Percentiles rank a stretch among this genome's conserved stretches.
These are phyloP conservation scores for Mycena metata DNA, from an alignment of 768 basidiomycete genomes.

Conservation along the genomic window DNA sequence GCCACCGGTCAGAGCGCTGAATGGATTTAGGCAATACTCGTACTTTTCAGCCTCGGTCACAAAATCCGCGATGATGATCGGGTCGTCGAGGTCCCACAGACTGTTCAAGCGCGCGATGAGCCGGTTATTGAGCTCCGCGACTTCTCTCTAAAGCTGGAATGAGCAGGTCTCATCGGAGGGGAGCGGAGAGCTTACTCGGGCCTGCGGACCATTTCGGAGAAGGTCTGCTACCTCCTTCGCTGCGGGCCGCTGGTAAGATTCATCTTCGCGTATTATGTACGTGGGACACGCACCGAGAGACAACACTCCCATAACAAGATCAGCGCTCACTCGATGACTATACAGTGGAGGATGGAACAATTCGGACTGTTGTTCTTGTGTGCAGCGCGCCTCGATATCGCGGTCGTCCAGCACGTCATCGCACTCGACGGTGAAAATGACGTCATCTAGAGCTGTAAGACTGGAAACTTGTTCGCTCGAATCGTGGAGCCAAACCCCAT, in stretches of 20 bases:
- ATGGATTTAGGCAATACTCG: too few species aligned
- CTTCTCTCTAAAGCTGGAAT: not conserved
- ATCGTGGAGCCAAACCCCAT: too few species aligned
- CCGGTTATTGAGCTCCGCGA: slow-evolving; percentile 2
- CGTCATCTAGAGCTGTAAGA: too few species aligned
- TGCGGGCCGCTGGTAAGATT: not conserved
- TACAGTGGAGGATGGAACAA: too few species aligned
- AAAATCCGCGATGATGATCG: not conserved
- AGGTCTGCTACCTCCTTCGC: not conserved
- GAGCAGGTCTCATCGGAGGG: not conserved
- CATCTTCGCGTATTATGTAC: not conserved
- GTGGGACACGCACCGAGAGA: not conserved
- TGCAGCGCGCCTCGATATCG: too few species aligned
- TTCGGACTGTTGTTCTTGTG: too few species aligned
- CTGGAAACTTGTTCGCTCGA: too few species aligned
- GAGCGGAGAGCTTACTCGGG: not conserved
- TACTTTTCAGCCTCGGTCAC: too few species aligned
- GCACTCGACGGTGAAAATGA: too few species aligned
- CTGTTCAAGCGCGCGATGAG: not conserved
- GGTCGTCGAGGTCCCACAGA: not conserved
- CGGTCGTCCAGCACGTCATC: too few species aligned
- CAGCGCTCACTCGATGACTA: too few species aligned
- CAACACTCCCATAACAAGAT: not conserved
- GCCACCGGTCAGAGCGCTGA: too few species aligned
- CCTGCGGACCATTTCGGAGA: slow-evolving; percentile 1